These are phyloP conservation scores for Didymella segeticola DNA, from an alignment of 2,329 filamentous ascomycete species.

Conservation along the genomic window DNA sequence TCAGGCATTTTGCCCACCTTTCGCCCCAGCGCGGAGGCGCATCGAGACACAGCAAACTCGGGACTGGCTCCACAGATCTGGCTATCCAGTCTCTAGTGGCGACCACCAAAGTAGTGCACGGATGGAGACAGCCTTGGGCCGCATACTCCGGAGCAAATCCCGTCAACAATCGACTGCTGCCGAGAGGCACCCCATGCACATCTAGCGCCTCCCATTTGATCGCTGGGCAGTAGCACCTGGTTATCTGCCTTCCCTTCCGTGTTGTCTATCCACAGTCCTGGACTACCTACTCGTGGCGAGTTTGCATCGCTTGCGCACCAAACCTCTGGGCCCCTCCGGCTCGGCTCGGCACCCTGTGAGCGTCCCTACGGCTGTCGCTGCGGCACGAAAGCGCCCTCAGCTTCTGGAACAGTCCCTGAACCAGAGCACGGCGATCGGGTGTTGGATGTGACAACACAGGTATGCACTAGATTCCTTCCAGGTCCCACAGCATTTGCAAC, in stretches of 20 bases:
- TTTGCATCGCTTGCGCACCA: neutral
- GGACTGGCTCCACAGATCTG: neutral
- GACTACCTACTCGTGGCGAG: neutral
- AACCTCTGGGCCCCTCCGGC: neutral
- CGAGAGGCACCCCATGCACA: neutral
- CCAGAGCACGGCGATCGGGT: neutral
- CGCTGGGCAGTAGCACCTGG: neutral
- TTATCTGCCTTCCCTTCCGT: neutral
- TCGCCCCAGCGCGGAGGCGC: neutral
- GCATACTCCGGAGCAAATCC: neutral
- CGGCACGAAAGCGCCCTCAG: slow-evolving; percentile 1
- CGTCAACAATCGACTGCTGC: neutral
- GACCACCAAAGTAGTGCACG: neutral
- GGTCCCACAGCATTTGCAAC: neutral
- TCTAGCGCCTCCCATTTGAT: neutral
- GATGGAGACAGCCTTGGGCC: neutral
- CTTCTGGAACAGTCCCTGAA: neutral
- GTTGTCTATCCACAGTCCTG: neutral
- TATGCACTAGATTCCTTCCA: neutral
- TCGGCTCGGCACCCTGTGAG: neutral
- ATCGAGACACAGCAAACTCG: neutral
- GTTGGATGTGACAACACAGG: slow-evolving; percentile 1
- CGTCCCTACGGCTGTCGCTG: neutral
- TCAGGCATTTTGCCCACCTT: neutral
- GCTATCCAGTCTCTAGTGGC: neutral